Evolutionary conservation across 2,329 filamentous ascomycete genomes (phyloP).

Genomic region (Aspergillus sp.): DNA sequence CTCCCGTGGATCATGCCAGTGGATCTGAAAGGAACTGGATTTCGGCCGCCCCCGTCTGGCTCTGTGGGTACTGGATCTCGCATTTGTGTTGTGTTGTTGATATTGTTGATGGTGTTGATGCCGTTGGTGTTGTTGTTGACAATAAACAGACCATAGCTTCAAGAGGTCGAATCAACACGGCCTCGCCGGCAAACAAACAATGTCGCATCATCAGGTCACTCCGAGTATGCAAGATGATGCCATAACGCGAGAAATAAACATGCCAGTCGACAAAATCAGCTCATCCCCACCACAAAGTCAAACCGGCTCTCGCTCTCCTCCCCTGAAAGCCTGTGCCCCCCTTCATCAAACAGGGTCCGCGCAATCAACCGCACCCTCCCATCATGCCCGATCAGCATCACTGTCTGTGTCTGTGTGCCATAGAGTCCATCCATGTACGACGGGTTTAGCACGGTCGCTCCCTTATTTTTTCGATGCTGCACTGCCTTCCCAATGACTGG

Average conservation of each 20-base stretch:
- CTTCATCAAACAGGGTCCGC: slow-evolving; percentile 55
- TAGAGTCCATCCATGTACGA: no score
- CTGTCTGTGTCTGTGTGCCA: slow-evolving; percentile 24
- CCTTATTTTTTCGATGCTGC: no score
- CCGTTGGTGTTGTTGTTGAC: no score
- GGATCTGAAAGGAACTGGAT: no score
- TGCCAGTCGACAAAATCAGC: not conserved
- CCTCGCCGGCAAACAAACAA: not conserved
- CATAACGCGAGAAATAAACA: not conserved
- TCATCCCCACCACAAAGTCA: slow-evolving; percentile 1
- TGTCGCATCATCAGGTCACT: not conserved
- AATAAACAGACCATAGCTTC: no score
- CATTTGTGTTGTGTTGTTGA: no score
- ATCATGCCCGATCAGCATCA: slow-evolving; percentile 54
- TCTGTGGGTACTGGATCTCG: no score
- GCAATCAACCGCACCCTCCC: slow-evolving; percentile 59
- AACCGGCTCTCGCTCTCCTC: slow-evolving; percentile 10
- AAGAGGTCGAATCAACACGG: no score
- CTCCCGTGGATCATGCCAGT: not conserved
- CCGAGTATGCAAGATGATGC: not conserved
- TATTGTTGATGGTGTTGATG: not conserved
- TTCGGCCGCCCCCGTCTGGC: not conserved
- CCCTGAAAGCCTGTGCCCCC: slow-evolving; percentile 26
- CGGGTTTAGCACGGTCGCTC: no score
- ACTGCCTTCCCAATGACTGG: no score